These are phyloP conservation scores for Fistulifera pelliculosa DNA, from an alignment of 108 stramenopile species.

Conservation along the genomic window DNA sequence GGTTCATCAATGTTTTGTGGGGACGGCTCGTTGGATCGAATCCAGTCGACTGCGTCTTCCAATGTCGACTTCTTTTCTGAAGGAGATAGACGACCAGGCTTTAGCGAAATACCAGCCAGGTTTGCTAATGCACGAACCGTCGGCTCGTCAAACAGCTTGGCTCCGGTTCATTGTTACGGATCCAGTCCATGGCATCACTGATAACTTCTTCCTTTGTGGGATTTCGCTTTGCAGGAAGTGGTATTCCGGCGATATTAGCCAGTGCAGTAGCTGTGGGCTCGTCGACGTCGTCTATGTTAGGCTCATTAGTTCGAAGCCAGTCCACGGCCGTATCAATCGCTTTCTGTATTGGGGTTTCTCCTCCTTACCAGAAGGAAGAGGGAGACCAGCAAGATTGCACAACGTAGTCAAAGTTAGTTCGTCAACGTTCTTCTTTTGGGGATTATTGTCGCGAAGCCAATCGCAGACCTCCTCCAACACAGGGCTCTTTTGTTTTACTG, in stretches of 20 bases:
- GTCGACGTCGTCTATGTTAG: constrained; percentile 6
- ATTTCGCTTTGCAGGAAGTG: neutral
- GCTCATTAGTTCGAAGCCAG: constrained; percentile 14
- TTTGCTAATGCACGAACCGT: constrained; percentile 5
- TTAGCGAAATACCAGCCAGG: constrained; percentile 2
- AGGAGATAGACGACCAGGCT: constrained; percentile 1
- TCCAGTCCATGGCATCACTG: constrained; percentile 11
- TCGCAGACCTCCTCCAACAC: constrained; percentile 22
- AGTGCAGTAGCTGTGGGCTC: constrained; percentile 3
- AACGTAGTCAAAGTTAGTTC: neutral
- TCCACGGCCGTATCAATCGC: constrained; percentile 4
- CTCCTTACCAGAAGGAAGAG: neutral
- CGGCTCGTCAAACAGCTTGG: constrained; percentile 5
- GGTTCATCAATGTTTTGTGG: constrained; percentile 5
- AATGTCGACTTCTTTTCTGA: constrained; percentile 8
- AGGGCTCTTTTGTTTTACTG: neutral
- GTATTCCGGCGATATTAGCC: constrained; percentile 3
- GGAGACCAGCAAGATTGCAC: constrained; percentile 3
- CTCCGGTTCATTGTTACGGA: constrained; percentile 10
- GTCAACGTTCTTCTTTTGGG: neutral
- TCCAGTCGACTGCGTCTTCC: constrained; percentile 26
- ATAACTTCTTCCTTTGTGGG: constrained; percentile 7
- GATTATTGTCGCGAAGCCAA: constrained; percentile 20
- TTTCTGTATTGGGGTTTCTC: constrained; percentile 5
- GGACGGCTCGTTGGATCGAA: constrained; percentile 13